A percentile compares a stretch with the other conserved stretches of the same genome.
phyloP scores from a whole-genome alignment of 2,329 filamentous ascomycete species.

The Aspergillus pseudoglaucus region DNA sequence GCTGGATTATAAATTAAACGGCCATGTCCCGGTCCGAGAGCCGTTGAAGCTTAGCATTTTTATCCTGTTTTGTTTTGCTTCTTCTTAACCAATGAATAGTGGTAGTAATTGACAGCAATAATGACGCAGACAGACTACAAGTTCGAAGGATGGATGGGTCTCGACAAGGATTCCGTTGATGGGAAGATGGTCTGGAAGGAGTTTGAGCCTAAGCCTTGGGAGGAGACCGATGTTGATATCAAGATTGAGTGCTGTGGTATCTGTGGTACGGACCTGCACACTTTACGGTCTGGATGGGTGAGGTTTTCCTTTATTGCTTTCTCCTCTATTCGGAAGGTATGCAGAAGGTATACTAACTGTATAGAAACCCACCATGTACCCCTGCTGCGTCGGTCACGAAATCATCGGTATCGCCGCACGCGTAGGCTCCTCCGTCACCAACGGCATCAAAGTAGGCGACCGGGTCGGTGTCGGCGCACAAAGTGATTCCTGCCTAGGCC shows the following conservation, averaged over 20 bases:
- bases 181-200: constrained; percentile 52
- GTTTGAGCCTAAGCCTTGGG: constrained; percentile 60
- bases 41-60: too few relatives aligned
- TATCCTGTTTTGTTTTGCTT: too few relatives aligned
- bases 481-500: constrained; percentile 46
- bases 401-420: constrained; percentile 56
- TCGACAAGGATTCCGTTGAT: constrained; percentile 42
- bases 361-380: constrained; percentile 29
- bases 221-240: constrained; percentile 60
- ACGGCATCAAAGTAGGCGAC: constrained; percentile 29
- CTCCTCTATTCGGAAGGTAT: too few relatives aligned
- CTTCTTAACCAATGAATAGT: too few relatives aligned
- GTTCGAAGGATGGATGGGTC: constrained; percentile 54
- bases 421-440: constrained; percentile 43
- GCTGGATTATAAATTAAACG: too few relatives aligned
- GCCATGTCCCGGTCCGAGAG: too few relatives aligned
- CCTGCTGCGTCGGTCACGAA: constrained; percentile 57
- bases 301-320: constrained; percentile 7
- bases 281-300: constrained; percentile 45
- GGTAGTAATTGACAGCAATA: too few relatives aligned
- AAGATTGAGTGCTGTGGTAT: constrained; percentile 59
- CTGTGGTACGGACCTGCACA: constrained; percentile 58
- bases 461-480: constrained; percentile 55
- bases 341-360: background rate
- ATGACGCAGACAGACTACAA: constrained; percentile 23